Evolutionary conservation across 495 filamentous ascomycete species (phyloP).

Genomic region (Podospora pseudopauciseta): DNA sequence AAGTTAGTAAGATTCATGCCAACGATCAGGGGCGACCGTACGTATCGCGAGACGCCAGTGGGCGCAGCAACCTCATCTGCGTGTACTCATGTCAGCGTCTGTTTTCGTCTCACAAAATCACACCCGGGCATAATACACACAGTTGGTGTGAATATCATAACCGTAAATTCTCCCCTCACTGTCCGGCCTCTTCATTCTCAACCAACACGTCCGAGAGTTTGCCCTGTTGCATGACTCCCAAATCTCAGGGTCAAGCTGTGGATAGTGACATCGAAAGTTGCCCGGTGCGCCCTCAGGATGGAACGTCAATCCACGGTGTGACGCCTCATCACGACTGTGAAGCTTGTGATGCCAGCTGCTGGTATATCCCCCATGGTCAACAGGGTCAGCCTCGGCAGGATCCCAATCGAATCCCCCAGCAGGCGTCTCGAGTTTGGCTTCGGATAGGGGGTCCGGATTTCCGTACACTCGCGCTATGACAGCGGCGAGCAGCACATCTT

Average conservation of each 20-base stretch:
- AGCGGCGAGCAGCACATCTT: neutral
- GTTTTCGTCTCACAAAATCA: neutral
- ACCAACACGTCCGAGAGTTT: slow-evolving; percentile 10
- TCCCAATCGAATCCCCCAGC: neutral
- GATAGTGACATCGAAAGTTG: slow-evolving; percentile 16
- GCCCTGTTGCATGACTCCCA: slow-evolving; percentile 16
- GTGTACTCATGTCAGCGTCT: neutral
- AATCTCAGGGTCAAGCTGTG: neutral
- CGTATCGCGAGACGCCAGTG: slow-evolving; percentile 9
- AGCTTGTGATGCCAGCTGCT: neutral
- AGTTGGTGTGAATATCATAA: slow-evolving; percentile 10
- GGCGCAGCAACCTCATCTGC: slow-evolving; percentile 10
- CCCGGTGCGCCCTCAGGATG: slow-evolving; percentile 11
- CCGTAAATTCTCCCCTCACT: neutral
- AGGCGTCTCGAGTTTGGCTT: neutral
- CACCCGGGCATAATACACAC: slow-evolving; percentile 1
- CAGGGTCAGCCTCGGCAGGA: neutral
- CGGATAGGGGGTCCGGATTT: neutral
- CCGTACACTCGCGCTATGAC: neutral
- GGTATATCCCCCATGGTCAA: neutral
- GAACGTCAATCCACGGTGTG: slow-evolving; percentile 6
- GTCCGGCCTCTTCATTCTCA: neutral
- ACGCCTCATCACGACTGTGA: neutral
- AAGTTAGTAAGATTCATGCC: slow-evolving; percentile 30
- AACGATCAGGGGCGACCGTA: neutral